A percentile compares a stretch with the other conserved stretches of the same genome.
phyloP scores from a whole-genome alignment of 495 filamentous ascomycete species.

The Echria macrotheca region DNA sequence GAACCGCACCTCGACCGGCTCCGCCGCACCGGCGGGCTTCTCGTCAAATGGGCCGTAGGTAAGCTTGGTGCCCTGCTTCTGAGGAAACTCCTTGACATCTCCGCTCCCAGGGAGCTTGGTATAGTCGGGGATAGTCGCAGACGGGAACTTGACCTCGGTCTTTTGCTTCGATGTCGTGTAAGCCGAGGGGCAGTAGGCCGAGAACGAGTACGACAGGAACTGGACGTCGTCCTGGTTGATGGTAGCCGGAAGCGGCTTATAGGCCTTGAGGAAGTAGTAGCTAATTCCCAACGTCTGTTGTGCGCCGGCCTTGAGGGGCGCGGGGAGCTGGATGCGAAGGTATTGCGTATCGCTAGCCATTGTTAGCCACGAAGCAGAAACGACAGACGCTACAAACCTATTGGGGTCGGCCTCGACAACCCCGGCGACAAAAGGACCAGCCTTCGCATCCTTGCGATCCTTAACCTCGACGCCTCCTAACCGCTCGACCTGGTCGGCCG shows the following conservation, averaged over 20 bases:
- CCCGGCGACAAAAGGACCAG: slow-evolving; percentile 62
- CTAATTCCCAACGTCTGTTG: slow-evolving; percentile 84
- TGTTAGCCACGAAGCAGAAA: slow-evolving; percentile 8
- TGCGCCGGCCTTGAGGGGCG: slow-evolving; percentile 64
- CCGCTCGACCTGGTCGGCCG: slow-evolving; percentile 61
- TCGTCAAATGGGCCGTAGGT: slow-evolving; percentile 90
- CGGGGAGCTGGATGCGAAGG: slow-evolving; percentile 72
- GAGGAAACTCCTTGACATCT: slow-evolving; percentile 61
- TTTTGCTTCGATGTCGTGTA: slow-evolving; percentile 89
- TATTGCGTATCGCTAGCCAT: slow-evolving; percentile 65
- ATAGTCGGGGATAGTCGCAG: slow-evolving; percentile 73
- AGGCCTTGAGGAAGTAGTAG: slow-evolving; percentile 68
- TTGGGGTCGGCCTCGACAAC: slow-evolving; percentile 56
- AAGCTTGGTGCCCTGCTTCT: slow-evolving; percentile 76
- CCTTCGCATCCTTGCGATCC: slow-evolving; percentile 73
- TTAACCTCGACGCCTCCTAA: slow-evolving; percentile 84
- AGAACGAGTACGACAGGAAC: slow-evolving; percentile 78
- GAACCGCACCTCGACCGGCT: slow-evolving; percentile 76
- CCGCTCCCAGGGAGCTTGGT: slow-evolving; percentile 63
- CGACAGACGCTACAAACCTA: slow-evolving; percentile 50
- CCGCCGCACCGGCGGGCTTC: slow-evolving; percentile 62
- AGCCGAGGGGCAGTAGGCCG: slow-evolving; percentile 71
- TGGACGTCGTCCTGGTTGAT: slow-evolving; percentile 80
- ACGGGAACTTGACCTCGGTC: slow-evolving; percentile 89
- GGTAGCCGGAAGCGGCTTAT: slow-evolving; percentile 70